phyloP scores from a whole-genome alignment of 345 rosid genomes.

The Pistacia integerrima region DNA sequence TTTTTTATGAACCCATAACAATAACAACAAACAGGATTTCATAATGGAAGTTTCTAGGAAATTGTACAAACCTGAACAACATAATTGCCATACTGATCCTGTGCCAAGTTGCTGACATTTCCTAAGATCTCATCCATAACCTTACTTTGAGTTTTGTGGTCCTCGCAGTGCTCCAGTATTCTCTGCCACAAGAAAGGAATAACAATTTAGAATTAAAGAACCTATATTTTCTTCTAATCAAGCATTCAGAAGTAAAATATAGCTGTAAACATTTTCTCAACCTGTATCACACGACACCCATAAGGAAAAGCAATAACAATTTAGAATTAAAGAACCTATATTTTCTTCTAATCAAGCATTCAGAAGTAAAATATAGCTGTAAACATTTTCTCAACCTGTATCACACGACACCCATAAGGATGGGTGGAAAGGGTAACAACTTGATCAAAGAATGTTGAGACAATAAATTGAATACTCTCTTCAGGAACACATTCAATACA shows the following conservation, averaged over 20 bases:
- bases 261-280: slow-evolving; percentile 9
- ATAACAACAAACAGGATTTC: background rate
- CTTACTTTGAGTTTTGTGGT: slow-evolving; percentile 44
- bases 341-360: background rate
- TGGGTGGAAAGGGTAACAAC: slow-evolving; percentile 63
- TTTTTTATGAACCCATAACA: background rate
- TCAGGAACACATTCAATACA: slow-evolving; percentile 71
- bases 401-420: slow-evolving; percentile 73
- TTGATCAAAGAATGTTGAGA: slow-evolving; percentile 50
- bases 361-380: background rate
- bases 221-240: background rate
- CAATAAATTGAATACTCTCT: slow-evolving; percentile 51
- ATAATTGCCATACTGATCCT: slow-evolving; percentile 74
- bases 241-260: background rate
- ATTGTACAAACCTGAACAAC: slow-evolving; percentile 54
- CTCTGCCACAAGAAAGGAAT: slow-evolving; percentile 43
- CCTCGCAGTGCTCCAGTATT: slow-evolving; percentile 60
- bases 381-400: slow-evolving; percentile 43
- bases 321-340: background rate
- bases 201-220: background rate
- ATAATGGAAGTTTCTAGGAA: background rate
- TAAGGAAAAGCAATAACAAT: slow-evolving; percentile 37
- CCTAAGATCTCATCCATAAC: slow-evolving; percentile 69
- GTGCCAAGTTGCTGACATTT: slow-evolving; percentile 62
- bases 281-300: slow-evolving; percentile 77